Evolutionary conservation across 768 basidiomycete species (phyloP).

Genomic region (Agrocybe praecox): DNA sequence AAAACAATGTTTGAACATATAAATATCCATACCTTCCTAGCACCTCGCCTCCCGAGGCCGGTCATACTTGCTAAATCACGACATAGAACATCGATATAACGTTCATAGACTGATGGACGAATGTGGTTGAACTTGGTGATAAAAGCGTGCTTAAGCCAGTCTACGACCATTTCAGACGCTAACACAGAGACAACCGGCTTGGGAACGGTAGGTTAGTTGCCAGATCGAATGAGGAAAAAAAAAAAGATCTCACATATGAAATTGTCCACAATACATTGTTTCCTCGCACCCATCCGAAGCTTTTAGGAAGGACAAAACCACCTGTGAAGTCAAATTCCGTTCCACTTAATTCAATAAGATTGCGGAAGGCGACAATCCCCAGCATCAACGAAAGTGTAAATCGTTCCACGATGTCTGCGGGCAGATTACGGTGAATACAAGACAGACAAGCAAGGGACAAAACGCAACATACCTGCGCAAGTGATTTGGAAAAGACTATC

Average conservation of each 20-base stretch:
- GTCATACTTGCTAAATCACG: constrained; percentile 87
- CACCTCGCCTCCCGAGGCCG: constrained; percentile 64
- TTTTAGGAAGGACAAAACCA: constrained; percentile 75
- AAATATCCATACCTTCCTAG: constrained; percentile 58
- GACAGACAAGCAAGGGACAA: background rate
- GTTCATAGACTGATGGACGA: constrained; percentile 90
- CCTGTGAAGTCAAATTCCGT: constrained; percentile 82
- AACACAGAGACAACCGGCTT: constrained; percentile 94
- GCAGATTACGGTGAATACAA: background rate
- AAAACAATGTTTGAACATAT: background rate
- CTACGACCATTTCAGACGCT: constrained; percentile 90
- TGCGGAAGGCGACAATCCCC: constrained; percentile 87
- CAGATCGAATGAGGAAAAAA: background rate
- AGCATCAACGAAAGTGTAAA: constrained; percentile 94
- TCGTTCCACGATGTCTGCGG: constrained; percentile 94
- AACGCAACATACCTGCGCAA: constrained; percentile 75
- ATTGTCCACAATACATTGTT: constrained; percentile 84
- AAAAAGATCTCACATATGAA: constrained; percentile 67
- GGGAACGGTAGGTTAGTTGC: background rate
- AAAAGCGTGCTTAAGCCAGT: constrained; percentile 99
- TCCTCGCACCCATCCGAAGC: constrained; percentile 84
- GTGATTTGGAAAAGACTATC: constrained; percentile 98
- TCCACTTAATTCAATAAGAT: constrained; percentile 91
- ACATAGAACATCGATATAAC: constrained; percentile 94
- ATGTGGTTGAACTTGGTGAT: constrained; percentile 99